These are phyloP conservation scores for Lactuca sativa DNA, from an alignment of 129 eudicot species.

Conservation along the genomic window DNA sequence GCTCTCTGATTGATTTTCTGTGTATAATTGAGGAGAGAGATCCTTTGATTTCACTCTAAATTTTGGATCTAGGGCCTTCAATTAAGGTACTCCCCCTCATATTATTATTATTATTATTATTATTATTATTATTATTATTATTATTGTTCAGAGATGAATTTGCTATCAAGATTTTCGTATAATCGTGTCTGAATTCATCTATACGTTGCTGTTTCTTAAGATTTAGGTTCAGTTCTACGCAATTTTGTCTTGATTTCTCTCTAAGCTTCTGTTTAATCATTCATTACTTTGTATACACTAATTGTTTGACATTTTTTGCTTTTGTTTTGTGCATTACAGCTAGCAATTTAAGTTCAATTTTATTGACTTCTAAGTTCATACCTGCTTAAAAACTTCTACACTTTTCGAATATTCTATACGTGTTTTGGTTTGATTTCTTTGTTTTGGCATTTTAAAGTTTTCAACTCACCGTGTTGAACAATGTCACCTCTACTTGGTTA, in stretches of 20 bases:
- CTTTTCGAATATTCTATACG: background rate
- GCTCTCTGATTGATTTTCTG: constrained; percentile 25
- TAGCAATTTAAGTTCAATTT: constrained; percentile 19
- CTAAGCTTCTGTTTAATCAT: constrained; percentile 1
- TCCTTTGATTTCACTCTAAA: constrained; percentile 19
- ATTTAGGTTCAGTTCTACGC: constrained; percentile 22
- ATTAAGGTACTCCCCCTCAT: constrained; percentile 14
- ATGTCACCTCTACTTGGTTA: background rate
- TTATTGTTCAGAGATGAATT: constrained; percentile 7
- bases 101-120: background rate
- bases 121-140: background rate
- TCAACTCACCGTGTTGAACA: constrained; percentile 9
- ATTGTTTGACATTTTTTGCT: constrained; percentile 32
- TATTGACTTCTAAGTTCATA: constrained; percentile 24
- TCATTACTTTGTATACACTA: constrained; percentile 17
- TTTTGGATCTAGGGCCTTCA: constrained; percentile 30
- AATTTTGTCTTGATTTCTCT: constrained; percentile 5
- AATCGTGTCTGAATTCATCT: constrained; percentile 12
- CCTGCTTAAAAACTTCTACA: background rate
- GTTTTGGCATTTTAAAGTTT: background rate
- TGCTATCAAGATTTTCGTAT: background rate
- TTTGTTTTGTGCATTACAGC: constrained; percentile 32
- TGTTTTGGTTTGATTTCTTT: background rate
- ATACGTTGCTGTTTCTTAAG: background rate
- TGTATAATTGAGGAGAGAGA: constrained; percentile 34